phyloP scores from a whole-genome alignment of 805 yeast species.

The Candida andamanensis region DNA sequence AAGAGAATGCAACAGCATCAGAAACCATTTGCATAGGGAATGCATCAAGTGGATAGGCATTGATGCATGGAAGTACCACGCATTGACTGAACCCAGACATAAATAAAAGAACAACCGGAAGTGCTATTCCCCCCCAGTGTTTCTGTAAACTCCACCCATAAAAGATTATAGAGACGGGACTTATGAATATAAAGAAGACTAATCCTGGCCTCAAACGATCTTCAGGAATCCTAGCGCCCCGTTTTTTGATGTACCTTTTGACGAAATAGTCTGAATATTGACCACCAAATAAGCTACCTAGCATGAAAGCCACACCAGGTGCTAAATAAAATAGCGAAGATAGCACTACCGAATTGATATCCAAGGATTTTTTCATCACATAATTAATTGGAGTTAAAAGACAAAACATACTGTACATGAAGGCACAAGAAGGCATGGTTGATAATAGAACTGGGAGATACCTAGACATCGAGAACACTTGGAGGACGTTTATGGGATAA shows the following conservation, averaged over 20 bases:
- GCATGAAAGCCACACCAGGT: conserved; percentile 48
- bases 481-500: conserved; percentile 39
- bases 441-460: conserved; percentile 38
- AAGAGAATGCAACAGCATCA: conserved; percentile 50
- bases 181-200: conserved; percentile 36
- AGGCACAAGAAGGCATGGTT: conserved; percentile 28
- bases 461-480: conserved; percentile 33
- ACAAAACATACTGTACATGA: conserved; percentile 37
- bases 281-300: conserved; percentile 50
- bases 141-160: conserved; percentile 52
- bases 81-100: conserved; percentile 46
- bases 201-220: conserved; percentile 39
- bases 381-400: conserved; percentile 50
- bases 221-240: conserved; percentile 46
- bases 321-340: conserved; percentile 51
- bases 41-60: conserved; percentile 53
- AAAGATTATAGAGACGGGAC: conserved; percentile 40
- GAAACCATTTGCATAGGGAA: conserved; percentile 48
- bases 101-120: conserved; percentile 47
- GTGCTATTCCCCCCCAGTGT: conserved; percentile 47
- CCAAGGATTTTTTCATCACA: conserved; percentile 43
- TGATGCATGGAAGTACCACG: conserved; percentile 42
- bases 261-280: conserved; percentile 45
- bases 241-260: conserved; percentile 33
- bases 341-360: conserved; percentile 39